Conservation (phyloP, 2,329 filamentous ascomycete species). For the Talaromyces sp. region DNA sequence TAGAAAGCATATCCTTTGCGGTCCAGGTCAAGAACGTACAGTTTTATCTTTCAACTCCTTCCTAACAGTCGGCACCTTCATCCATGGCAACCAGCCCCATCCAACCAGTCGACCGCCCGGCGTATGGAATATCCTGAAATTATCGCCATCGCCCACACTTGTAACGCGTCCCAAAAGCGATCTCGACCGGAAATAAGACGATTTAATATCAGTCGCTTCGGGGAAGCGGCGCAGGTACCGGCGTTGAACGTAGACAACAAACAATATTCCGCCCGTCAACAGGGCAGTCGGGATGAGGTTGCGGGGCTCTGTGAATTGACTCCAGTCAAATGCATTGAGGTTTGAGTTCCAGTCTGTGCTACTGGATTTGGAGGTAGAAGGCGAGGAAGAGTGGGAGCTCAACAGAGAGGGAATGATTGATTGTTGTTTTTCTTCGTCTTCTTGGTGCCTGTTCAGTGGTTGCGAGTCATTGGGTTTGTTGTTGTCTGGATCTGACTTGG, state of each 20-base stretch:
- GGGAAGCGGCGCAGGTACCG: slow-evolving; percentile 79
- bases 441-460: slow-evolving; percentile 20
- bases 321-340: slow-evolving; percentile 43
- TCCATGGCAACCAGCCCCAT: slow-evolving; percentile 82
- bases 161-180: slow-evolving; percentile 84
- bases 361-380: slow-evolving; percentile 23
- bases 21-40: not conserved
- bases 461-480: slow-evolving; percentile 13
- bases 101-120: slow-evolving; percentile 82
- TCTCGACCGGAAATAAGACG: slow-evolving; percentile 68
- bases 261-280: slow-evolving; percentile 38
- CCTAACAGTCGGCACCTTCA: slow-evolving; percentile 66
- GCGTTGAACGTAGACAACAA: slow-evolving; percentile 35
- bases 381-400: slow-evolving; percentile 16
- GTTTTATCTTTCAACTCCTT: slow-evolving; percentile 72
- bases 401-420: slow-evolving; percentile 11
- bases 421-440: slow-evolving; percentile 22
- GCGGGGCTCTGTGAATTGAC: slow-evolving; percentile 35
- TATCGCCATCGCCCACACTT: slow-evolving; percentile 93
- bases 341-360: slow-evolving; percentile 41
- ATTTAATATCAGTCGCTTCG: slow-evolving; percentile 69
- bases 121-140: slow-evolving; percentile 91
- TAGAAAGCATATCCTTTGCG: no score
- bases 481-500: slow-evolving; percentile 24
- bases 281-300: slow-evolving; percentile 38